Percentiles rank a stretch among this genome's conserved stretches.
Conservation (phyloP, 129 eudicot genomes). For the Pulicaria dysenterica region DNA sequence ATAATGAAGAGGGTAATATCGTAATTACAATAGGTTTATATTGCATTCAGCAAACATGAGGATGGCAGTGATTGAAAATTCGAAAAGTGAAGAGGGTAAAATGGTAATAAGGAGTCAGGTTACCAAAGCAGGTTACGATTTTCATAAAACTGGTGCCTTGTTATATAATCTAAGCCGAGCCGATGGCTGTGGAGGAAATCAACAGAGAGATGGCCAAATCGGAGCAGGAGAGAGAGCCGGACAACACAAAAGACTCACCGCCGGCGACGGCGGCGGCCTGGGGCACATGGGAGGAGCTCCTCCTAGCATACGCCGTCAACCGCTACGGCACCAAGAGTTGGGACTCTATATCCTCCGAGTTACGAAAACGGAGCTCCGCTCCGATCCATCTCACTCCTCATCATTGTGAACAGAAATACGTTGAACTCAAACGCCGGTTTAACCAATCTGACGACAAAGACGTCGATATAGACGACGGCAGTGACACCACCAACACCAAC, state of each 20-base stretch:
- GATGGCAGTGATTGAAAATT: not conserved
- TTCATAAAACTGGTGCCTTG: constrained; percentile 38
- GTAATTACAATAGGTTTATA: no score
- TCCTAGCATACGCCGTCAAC: constrained; percentile 87
- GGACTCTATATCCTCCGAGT: constrained; percentile 72
- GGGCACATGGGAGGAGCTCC: constrained; percentile 97
- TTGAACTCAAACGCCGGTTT: constrained; percentile 68
- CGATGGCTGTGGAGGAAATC: constrained; percentile 31
- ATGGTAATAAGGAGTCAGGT: constrained; percentile 11
- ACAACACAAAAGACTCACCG: constrained; percentile 14
- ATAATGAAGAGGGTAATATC: no score
- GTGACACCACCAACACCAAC: constrained; percentile 10
- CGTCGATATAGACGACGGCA: constrained; percentile 23
- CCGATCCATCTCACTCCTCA: constrained; percentile 43
- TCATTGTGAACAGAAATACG: constrained; percentile 54
- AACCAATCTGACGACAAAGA: constrained; percentile 8
- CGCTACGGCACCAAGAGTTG: constrained; percentile 77
- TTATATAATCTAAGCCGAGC: constrained; percentile 37
- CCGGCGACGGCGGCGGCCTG: constrained; percentile 35
- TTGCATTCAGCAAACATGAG: not conserved
- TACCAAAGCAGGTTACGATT: constrained; percentile 20
- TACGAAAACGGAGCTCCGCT: constrained; percentile 47
- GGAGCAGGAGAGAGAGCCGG: constrained; percentile 18
- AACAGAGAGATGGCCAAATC: constrained; percentile 38
- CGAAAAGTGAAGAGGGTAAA: constrained; percentile 4